Conservation (phyloP, 2,329 filamentous ascomycete species). For the Colletotrichum lindemuthianum region DNA sequence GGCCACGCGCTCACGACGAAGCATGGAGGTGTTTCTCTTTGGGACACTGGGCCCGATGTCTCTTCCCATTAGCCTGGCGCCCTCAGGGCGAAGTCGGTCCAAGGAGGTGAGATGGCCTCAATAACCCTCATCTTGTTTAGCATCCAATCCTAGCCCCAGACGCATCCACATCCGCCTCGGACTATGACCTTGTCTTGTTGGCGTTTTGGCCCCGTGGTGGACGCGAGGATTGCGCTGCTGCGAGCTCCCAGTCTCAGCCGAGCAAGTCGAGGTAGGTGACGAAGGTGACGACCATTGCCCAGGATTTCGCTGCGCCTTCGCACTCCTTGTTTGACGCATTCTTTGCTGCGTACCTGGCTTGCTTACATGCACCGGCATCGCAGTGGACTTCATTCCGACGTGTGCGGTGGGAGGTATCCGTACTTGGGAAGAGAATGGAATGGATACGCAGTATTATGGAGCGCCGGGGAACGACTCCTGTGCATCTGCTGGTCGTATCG, state of each 20-base stretch:
- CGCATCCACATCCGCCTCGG: background rate
- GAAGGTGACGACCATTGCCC: too few relatives aligned
- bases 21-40: constrained; percentile 19
- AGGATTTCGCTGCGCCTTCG: background rate
- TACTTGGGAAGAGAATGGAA: background rate
- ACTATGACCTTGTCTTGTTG: background rate
- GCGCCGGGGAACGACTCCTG: constrained; percentile 19
- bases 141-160: background rate
- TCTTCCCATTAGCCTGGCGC: constrained; percentile 23
- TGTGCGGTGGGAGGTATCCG: background rate
- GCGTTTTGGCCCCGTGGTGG: background rate
- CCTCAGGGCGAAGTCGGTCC: background rate
- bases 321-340: background rate
- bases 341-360: too few relatives aligned
- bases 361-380: constrained; percentile 1
- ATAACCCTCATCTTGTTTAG: background rate
- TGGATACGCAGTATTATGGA: constrained; percentile 4
- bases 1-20: constrained; percentile 3
- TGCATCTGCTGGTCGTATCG: constrained; percentile 4
- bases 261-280: too few relatives aligned
- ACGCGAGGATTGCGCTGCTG: too few relatives aligned
- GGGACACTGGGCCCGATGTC: constrained; percentile 19
- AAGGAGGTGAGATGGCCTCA: constrained; percentile 1
- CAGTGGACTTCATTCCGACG: background rate
- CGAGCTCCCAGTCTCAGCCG: too few relatives aligned